A percentile compares a stretch with the other conserved stretches of the same genome.
Conservation (phyloP, 106 monocot genomes). For the Phalaenopsis aphrodite region DNA sequence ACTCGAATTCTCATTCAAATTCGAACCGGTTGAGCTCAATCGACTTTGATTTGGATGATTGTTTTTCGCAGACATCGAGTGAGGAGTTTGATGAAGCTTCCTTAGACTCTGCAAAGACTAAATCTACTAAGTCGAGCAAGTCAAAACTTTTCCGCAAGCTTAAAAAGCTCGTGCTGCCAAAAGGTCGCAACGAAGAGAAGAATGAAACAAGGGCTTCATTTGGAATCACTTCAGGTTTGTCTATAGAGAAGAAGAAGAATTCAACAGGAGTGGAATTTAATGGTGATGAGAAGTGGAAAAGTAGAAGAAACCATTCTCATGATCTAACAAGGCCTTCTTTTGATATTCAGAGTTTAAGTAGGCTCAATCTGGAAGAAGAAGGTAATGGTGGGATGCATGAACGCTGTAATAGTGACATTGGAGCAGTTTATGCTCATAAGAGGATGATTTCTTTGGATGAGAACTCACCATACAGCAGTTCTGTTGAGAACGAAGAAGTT, state of each 20-base stretch:
- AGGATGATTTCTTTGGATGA: slow-evolving; percentile 8
- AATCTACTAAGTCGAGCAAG: slow-evolving; percentile 26
- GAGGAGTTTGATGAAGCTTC: slow-evolving; percentile 31
- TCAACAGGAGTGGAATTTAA: neutral
- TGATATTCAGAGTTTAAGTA: slow-evolving; percentile 11
- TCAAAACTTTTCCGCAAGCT: slow-evolving; percentile 58
- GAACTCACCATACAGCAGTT: neutral
- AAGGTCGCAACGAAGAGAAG: slow-evolving; percentile 7
- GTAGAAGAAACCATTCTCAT: neutral
- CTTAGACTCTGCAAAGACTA: slow-evolving; percentile 14
- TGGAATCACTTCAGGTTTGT: slow-evolving; percentile 20
- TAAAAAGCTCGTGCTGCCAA: slow-evolving; percentile 53
- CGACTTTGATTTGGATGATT: slow-evolving; percentile 42
- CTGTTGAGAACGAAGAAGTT: slow-evolving; percentile 1
- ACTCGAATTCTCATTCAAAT: slow-evolving; percentile 29
- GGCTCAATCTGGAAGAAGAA: slow-evolving; percentile 8
- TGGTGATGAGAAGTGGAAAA: neutral
- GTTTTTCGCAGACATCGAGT: slow-evolving; percentile 31
- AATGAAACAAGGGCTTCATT: slow-evolving; percentile 25
- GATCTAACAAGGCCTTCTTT: neutral
- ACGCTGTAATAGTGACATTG: slow-evolving; percentile 39
- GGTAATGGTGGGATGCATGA: neutral
- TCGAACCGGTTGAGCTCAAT: slow-evolving; percentile 1
- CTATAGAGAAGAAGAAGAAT: slow-evolving; percentile 10
- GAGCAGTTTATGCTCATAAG: neutral